Conservation (phyloP, 2,329 filamentous ascomycete genomes). For the Xylariaceae sp. region DNA sequence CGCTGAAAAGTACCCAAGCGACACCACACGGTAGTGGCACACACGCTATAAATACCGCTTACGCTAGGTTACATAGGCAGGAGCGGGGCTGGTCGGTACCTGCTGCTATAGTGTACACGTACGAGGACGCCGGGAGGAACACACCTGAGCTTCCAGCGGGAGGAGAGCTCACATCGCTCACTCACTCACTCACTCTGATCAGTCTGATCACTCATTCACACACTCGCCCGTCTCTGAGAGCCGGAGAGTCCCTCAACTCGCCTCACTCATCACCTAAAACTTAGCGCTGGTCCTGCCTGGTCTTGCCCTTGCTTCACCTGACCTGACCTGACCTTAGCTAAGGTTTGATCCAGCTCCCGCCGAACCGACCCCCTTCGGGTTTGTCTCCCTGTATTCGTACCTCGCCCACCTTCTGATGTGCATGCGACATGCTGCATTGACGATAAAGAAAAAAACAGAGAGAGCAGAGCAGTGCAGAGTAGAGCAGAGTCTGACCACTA, state of each 20-base stretch:
- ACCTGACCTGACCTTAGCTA: not conserved
- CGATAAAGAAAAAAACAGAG: slow-evolving; percentile 18
- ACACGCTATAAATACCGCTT: not conserved
- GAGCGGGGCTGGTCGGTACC: not conserved
- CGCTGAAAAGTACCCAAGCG: not conserved
- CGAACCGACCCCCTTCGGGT: slow-evolving; percentile 9
- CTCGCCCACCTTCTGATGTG: slow-evolving; percentile 13
- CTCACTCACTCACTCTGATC: no score
- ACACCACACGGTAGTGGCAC: not conserved
- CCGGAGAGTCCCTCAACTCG: no score
- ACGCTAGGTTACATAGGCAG: not conserved
- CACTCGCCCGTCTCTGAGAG: no score
- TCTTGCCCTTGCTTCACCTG: no score
- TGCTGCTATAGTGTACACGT: not conserved
- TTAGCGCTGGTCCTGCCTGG: no score
- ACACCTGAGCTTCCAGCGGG: no score
- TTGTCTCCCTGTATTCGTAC: slow-evolving; percentile 13
- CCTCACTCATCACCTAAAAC: no score
- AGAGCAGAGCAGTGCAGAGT: no score
- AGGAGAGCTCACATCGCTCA: no score
- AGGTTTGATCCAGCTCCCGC: slow-evolving; percentile 4
- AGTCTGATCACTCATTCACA: no score
- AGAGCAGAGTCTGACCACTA: no score
- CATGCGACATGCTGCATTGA: slow-evolving; percentile 26
- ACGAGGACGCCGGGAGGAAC: no score